These are phyloP conservation scores for Phytophthora idaei DNA, from an alignment of 352 stramenopile genomes.

Conservation along the genomic window DNA sequence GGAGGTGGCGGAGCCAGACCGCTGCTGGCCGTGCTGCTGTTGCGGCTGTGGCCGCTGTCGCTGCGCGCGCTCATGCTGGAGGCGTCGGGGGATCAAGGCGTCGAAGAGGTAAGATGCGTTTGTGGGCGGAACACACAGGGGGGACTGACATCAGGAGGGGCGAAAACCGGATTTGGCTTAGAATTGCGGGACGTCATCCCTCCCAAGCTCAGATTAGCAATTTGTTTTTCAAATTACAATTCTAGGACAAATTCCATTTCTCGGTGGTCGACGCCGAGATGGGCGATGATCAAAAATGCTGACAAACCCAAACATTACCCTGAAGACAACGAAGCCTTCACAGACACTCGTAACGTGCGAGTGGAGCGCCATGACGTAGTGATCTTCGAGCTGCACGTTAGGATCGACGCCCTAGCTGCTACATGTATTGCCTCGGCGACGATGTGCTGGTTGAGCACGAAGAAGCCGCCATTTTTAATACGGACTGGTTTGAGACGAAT, in stretches of 20 bases:
- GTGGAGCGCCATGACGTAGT: too few relatives aligned
- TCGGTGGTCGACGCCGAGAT: conserved; percentile 11
- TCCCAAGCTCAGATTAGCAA: conserved; percentile 4
- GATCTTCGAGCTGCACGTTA: too few relatives aligned
- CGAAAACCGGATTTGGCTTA: not conserved
- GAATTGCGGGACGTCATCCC: not conserved
- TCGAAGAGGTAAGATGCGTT: conserved; percentile 26
- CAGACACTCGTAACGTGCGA: too few relatives aligned
- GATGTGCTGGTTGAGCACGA: too few relatives aligned
- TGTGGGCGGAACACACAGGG: conserved; percentile 14
- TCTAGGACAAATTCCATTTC: not conserved
- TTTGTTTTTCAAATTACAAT: conserved; percentile 2
- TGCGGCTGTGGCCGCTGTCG: conserved; percentile 49
- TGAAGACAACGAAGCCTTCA: too few relatives aligned
- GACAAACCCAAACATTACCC: too few relatives aligned
- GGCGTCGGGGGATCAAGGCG: conserved; percentile 10
- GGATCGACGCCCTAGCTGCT: too few relatives aligned
- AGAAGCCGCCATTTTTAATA: too few relatives aligned
- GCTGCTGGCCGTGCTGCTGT: conserved; percentile 51
- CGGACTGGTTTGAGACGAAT: too few relatives aligned
- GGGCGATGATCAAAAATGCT: too few relatives aligned
- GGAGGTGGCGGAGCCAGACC: conserved; percentile 27
- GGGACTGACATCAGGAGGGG: conserved; percentile 10
- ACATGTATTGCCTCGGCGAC: too few relatives aligned
- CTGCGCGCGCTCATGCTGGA: conserved; percentile 41